Percentiles rank a stretch among this genome's conserved stretches.
phyloP scores from a whole-genome alignment of 305 asterid genomes.

The Rubia occidens region DNA sequence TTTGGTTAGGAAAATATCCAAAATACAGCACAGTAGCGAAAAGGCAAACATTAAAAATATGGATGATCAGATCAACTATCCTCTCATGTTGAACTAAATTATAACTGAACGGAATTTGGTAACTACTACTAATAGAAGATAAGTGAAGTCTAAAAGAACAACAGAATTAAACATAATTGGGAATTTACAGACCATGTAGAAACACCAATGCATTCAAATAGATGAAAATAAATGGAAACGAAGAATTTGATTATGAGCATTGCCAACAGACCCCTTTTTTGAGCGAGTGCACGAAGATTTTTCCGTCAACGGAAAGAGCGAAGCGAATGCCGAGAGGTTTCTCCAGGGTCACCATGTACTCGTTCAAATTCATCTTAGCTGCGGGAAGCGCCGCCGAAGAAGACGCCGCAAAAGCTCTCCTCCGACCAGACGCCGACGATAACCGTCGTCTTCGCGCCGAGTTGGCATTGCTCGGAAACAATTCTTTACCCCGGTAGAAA shows the following conservation, averaged over 20 bases:
- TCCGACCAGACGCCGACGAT: constrained; percentile 16
- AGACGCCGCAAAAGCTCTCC: constrained; percentile 32
- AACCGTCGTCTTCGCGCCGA: constrained; percentile 5
- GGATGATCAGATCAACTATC: background rate
- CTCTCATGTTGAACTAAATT: too few species aligned
- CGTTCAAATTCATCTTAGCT: constrained; percentile 70
- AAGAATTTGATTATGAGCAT: background rate
- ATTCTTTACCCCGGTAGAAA: constrained; percentile 38
- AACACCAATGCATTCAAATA: constrained; percentile 7
- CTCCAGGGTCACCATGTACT: constrained; percentile 75
- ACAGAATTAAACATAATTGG: background rate
- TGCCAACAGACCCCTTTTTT: constrained; percentile 64
- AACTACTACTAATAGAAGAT: background rate
- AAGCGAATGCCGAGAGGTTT: constrained; percentile 89
- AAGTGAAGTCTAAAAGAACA: background rate
- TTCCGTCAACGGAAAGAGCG: constrained; percentile 81
- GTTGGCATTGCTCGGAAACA: constrained; percentile 25
- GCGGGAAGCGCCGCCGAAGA: constrained; percentile 16
- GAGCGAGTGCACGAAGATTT: constrained; percentile 76
- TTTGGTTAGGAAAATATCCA: background rate
- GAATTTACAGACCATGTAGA: background rate
- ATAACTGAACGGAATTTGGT: background rate
- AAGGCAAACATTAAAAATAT: background rate
- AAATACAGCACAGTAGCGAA: background rate
- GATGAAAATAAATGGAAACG: background rate